Conservation (phyloP, 768 basidiomycete genomes). For the Pisolithus tinctorius region DNA sequence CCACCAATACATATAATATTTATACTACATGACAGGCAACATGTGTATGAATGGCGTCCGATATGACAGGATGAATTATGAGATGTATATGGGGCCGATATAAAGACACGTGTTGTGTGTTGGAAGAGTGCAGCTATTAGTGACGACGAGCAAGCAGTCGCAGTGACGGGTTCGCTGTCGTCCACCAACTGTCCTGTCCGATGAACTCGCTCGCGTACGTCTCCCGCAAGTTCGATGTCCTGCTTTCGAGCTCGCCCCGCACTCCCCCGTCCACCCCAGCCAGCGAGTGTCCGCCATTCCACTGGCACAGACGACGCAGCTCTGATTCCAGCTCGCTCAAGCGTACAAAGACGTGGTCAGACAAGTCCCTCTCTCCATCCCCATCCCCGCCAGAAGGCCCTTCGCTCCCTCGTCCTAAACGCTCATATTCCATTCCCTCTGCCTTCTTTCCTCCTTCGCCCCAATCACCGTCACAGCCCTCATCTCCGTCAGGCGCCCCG, state of each 20-base stretch:
- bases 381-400: constrained; percentile 11
- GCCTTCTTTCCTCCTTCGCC: constrained; percentile 36
- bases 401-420: constrained; percentile 33
- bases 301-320: constrained; percentile 18
- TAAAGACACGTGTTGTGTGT: too few species aligned
- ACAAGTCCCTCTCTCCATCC: constrained; percentile 41
- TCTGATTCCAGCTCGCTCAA: constrained; percentile 30
- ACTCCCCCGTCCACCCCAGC: constrained; percentile 54
- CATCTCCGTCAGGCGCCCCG: constrained; percentile 13
- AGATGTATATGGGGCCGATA: too few species aligned
- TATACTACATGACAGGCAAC: background rate
- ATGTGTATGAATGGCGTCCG: background rate
- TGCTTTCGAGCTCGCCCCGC: constrained; percentile 43
- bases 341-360: constrained; percentile 53
- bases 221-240: constrained; percentile 75
- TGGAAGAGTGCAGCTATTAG: too few species aligned
- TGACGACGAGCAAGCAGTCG: too few species aligned
- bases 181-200: background rate
- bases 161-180: background rate
- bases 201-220: constrained; percentile 84
- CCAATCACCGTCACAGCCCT: constrained; percentile 20
- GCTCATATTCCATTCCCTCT: constrained; percentile 61
- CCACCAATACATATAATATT: background rate
- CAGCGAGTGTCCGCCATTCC: constrained; percentile 28
- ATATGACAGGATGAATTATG: too few species aligned